Evolutionary conservation across 345 rosid species (phyloP), one percentile per base, ranked within the genome.

Genomic region (Viola odorata): DNA sequence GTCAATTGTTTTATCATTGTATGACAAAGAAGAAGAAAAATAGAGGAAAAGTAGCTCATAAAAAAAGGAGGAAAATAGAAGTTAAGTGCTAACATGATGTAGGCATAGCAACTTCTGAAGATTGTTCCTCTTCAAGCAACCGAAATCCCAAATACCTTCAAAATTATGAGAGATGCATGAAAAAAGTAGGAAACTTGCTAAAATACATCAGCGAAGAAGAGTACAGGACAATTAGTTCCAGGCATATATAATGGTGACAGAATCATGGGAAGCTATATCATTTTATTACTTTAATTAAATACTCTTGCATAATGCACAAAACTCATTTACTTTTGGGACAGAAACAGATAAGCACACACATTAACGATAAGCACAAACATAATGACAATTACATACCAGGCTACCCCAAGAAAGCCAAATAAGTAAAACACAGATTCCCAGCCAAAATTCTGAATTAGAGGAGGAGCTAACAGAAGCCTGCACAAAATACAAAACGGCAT

Each of bases 381-480:
- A 39, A 55, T 12, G n/a, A 32, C 53, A 55, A 59, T 47, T 60
- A 75, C 88, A 76, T 81, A 89, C 98, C 96, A 91, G 65, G 72
- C 87, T 62, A 89, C 47, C 58, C 98, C 98, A 64, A 87, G 68
- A 54, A 84, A 61, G 74, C 94, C 86, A 73, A 92, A 92, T 58
- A 84, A 49, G 78, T 82, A 89, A 79, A 91, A 91, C 51, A 91
- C 89, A 47, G 91, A 85, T 84, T 81, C 96, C 98, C 98, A 92
- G 56, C 95, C 89, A 69, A 80, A 75, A 63, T 63, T 84, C 61
- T 92, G 85, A 75, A 92, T 92, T 32, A 92, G 78, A 5, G 96
- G 85, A 67, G 98, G 94, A 67, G 98, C 96, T 73, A 92, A 75
- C 64, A 92, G 91, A 80, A 87, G 94, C 87, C 96, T 89, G 96